Evolutionary conservation across 164 flowering plant genomes (phyloP).

Genomic region (Vitis riparia): DNA sequence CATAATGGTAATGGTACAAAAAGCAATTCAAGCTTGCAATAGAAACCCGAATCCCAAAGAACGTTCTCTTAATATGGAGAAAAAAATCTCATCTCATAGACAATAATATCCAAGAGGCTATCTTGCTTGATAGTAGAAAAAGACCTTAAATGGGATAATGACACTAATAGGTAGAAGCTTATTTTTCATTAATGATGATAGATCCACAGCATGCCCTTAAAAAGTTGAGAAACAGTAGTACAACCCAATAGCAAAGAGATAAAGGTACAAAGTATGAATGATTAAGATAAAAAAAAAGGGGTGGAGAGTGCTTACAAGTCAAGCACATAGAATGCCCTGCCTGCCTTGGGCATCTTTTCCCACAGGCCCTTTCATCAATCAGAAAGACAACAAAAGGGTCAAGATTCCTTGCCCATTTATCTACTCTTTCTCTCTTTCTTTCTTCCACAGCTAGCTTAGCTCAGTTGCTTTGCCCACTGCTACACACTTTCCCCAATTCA

Average conservation of each 20-base stretch:
- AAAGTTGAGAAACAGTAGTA: too few species aligned
- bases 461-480: constrained; percentile 19
- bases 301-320: neutral
- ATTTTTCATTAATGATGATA: too few species aligned
- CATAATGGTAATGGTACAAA: too few species aligned
- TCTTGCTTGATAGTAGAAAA: neutral
- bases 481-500: neutral
- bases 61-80: too few species aligned
- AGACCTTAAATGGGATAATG: neutral
- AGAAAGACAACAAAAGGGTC: constrained; percentile 25
- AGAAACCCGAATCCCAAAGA: too few species aligned
- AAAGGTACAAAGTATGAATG: neutral
- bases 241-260: neutral
- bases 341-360: constrained; percentile 12
- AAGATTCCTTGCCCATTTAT: constrained; percentile 42
- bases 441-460: constrained; percentile 24
- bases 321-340: constrained; percentile 10
- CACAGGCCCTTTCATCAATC: neutral
- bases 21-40: too few species aligned
- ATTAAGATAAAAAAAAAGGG: neutral
- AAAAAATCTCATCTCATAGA: too few species aligned
- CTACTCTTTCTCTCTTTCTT: constrained; percentile 24
- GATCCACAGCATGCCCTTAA: too few species aligned
- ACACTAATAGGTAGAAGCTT: too few species aligned
- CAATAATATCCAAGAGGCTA: too few species aligned